Conservation (phyloP, 441 rosid species). For the Erodium chrysanthum region DNA sequence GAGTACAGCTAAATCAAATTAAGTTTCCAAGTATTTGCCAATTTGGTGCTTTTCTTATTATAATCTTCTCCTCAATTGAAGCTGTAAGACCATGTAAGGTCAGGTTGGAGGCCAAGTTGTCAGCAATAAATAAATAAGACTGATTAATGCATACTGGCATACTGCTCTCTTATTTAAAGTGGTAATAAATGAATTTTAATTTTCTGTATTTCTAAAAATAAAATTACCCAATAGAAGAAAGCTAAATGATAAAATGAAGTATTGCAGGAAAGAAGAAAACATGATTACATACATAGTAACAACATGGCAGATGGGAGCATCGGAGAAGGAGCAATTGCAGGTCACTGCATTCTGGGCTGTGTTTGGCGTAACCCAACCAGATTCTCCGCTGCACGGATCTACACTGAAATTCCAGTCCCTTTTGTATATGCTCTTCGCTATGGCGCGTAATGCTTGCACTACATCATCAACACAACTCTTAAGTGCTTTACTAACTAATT, state of each 20-base stretch:
- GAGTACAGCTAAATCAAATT: neutral
- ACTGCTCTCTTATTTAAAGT: neutral
- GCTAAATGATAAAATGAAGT: neutral
- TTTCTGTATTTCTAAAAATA: too few species aligned
- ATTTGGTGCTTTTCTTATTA: too few species aligned
- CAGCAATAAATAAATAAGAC: neutral
- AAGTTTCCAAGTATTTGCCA: neutral
- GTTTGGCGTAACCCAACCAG: neutral
- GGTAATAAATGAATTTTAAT: neutral
- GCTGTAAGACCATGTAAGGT: neutral
- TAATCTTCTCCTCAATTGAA: neutral
- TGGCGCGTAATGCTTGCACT: neutral
- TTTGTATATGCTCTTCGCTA: neutral
- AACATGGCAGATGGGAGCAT: neutral
- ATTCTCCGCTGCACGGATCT: conserved; percentile 3
- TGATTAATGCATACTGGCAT: neutral
- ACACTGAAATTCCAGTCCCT: conserved; percentile 4
- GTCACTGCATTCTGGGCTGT: neutral
- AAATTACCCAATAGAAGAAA: neutral
- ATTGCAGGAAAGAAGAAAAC: neutral
- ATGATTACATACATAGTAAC: neutral
- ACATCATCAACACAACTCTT: neutral
- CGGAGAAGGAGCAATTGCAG: conserved; percentile 1
- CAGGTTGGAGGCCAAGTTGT: neutral
- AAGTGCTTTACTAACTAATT: neutral